Percentiles rank a stretch among this genome's conserved stretches.
Conservation (phyloP, 2,329 filamentous ascomycete genomes). For the Hypoxylon sp. region DNA sequence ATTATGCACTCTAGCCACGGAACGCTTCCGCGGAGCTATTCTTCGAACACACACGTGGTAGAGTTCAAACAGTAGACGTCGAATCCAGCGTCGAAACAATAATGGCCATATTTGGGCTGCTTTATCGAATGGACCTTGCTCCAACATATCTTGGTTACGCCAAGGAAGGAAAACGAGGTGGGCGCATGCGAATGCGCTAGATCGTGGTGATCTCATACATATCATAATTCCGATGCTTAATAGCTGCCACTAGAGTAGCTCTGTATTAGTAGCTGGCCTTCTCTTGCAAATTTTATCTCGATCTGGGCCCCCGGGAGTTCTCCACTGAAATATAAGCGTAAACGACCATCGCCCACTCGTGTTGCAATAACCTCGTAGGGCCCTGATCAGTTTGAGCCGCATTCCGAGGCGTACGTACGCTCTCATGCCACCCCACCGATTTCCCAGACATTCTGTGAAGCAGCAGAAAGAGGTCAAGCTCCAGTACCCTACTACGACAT, state of each 20-base stretch:
- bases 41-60: not conserved
- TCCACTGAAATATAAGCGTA: slow-evolving; percentile 10
- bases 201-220: not conserved
- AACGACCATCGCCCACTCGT: slow-evolving; percentile 11
- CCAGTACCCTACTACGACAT: slow-evolving; percentile 4
- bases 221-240: not conserved
- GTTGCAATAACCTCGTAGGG: not conserved
- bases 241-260: slow-evolving; percentile 3
- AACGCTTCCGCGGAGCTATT: slow-evolving; percentile 19
- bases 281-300: slow-evolving; percentile 10
- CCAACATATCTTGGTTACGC: not conserved
- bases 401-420: slow-evolving; percentile 2
- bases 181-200: not conserved
- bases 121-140: not conserved
- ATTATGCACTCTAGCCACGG: slow-evolving; percentile 11
- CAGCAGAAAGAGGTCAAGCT: slow-evolving; percentile 9
- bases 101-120: not conserved
- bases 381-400: slow-evolving; percentile 30
- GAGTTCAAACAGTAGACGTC: not conserved
- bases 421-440: slow-evolving; percentile 8
- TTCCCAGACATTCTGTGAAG: slow-evolving; percentile 5
- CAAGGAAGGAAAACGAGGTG: not conserved
- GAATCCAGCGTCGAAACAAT: not conserved
- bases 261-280: slow-evolving; percentile 3
- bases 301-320: not conserved